phyloP scores from a whole-genome alignment of 2,329 filamentous ascomycete genomes.

The Huntiella savannae region DNA sequence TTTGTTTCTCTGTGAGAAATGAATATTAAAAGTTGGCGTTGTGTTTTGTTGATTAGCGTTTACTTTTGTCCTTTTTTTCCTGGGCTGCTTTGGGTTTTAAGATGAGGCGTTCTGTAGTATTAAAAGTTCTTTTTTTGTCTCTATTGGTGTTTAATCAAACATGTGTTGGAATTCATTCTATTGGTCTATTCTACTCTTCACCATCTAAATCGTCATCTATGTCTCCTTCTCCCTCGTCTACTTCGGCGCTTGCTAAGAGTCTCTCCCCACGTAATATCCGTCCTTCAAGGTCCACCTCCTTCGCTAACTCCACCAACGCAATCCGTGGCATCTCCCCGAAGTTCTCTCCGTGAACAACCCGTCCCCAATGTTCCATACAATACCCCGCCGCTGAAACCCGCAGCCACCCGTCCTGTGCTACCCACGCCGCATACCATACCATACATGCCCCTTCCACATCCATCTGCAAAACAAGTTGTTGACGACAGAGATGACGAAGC shows the following conservation, averaged over 20 bases:
- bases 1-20: background rate
- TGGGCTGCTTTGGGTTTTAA: background rate
- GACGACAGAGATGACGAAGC: constrained; percentile 75
- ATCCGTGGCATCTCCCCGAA: constrained; percentile 64
- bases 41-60: too few species aligned
- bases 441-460: constrained; percentile 90
- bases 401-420: constrained; percentile 85
- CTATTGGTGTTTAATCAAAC: background rate
- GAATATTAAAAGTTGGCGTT: too few species aligned
- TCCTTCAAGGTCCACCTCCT: constrained; percentile 87
- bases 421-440: constrained; percentile 84
- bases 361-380: constrained; percentile 86
- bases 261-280: constrained; percentile 78
- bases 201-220: background rate
- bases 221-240: background rate
- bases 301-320: constrained; percentile 75
- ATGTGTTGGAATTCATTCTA: background rate
- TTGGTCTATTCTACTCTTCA: background rate
- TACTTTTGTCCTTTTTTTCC: too few species aligned
- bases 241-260: constrained; percentile 13
- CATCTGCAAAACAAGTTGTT: constrained; percentile 72
- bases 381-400: constrained; percentile 73
- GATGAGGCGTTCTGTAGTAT: background rate
- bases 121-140: constrained; percentile 3
- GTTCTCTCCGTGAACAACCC: constrained; percentile 72